These are phyloP conservation scores for Sporothrix pallida DNA, from an alignment of 2,329 filamentous ascomycete species.

Conservation along the genomic window DNA sequence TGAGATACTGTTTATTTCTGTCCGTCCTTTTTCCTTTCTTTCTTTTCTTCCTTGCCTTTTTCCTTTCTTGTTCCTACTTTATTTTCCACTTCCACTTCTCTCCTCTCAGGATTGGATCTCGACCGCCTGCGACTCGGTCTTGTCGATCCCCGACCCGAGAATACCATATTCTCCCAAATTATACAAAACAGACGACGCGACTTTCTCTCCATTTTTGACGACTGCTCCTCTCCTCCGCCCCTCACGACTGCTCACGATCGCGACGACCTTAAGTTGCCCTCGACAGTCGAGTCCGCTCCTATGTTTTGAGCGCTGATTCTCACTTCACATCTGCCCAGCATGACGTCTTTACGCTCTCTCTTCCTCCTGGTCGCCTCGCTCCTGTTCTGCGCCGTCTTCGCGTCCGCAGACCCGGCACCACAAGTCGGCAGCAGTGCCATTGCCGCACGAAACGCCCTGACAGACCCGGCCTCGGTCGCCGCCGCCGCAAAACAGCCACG, in stretches of 20 bases:
- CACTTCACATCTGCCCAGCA: neutral
- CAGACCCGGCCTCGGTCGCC: neutral
- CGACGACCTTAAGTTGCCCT: neutral
- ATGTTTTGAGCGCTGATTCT: neutral
- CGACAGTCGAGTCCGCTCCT: neutral
- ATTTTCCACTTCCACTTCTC: neutral
- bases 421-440: neutral
- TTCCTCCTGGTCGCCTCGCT: slow-evolving; percentile 31
- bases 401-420: neutral
- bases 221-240: neutral
- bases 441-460: neutral
- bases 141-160: slow-evolving; percentile 7
- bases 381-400: slow-evolving; percentile 8
- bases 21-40: neutral
- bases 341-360: slow-evolving; percentile 23
- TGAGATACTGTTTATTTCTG: neutral
- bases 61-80: neutral
- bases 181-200: neutral
- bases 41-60: neutral
- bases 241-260: neutral
- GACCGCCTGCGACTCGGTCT: slow-evolving; percentile 15
- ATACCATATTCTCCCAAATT: neutral
- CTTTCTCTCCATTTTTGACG: neutral
- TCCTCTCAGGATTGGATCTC: neutral
- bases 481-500: slow-evolving; percentile 16